These are phyloP conservation scores for Macrophomina phaseolina DNA, from an alignment of 2,329 filamentous ascomycete genomes.

Conservation along the genomic window DNA sequence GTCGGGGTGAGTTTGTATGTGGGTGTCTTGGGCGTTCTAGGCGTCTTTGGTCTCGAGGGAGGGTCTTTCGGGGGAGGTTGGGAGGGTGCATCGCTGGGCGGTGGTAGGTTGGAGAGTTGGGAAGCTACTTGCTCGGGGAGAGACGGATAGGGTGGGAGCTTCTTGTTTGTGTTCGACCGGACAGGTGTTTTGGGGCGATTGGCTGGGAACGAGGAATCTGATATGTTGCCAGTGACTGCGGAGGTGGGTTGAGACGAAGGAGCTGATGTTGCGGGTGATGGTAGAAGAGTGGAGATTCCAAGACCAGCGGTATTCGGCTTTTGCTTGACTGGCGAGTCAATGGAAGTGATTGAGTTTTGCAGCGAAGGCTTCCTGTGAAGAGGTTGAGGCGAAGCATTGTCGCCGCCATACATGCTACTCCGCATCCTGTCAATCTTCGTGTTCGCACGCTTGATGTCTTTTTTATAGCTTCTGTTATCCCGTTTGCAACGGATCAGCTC, in stretches of 20 bases:
- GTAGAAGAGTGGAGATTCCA: not conserved
- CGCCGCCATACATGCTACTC: constrained; percentile 1
- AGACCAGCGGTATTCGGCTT: constrained; percentile 4
- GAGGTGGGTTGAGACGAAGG: constrained; percentile 8
- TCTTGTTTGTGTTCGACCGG: constrained; percentile 18
- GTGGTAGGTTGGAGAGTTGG: not conserved
- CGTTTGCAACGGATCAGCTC: constrained; percentile 58
- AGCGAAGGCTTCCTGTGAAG: not conserved
- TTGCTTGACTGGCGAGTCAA: not conserved
- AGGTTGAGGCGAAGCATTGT: not conserved
- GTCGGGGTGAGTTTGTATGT: constrained; percentile 18
- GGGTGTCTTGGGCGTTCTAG: not conserved
- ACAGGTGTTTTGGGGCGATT: not conserved
- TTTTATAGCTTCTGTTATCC: constrained; percentile 54
- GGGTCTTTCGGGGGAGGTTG: not conserved
- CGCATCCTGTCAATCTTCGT: constrained; percentile 21
- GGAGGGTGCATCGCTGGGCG: not conserved
- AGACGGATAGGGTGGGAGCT: constrained; percentile 10
- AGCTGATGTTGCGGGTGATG: not conserved
- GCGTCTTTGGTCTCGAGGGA: not conserved
- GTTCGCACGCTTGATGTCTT: constrained; percentile 26
- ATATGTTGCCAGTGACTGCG: constrained; percentile 13
- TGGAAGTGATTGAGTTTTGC: not conserved
- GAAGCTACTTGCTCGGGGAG: not conserved
- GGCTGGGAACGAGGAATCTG: not conserved